Evolutionary conservation across 2,329 filamentous ascomycete genomes (phyloP), one percentile per base, ranked within the genome.

Genomic region (Verticillium longisporum): DNA sequence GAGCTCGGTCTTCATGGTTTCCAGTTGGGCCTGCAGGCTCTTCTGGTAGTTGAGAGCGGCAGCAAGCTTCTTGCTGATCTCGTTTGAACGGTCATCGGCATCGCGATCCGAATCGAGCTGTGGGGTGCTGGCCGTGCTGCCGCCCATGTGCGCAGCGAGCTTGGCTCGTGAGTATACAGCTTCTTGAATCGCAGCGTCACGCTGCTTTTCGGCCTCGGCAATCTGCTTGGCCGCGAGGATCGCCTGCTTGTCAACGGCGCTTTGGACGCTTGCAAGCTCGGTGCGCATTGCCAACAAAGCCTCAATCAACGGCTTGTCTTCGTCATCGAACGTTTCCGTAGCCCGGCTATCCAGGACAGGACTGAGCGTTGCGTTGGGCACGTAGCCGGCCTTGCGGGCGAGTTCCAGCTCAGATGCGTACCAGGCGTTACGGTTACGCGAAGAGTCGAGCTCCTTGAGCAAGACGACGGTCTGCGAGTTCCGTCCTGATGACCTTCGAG

Each of bases 121-220:
- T 61, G 88, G 77, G 50, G 85, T 83, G 69, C 81, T 82, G 53
- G 80, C 80, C 58, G 86, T 82, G 67, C 88, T 92, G 60, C 86
- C 83, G 41, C 84, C 87, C 3, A 74, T 68, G 65, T 92, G 89
- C 7, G 92, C 93, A 34, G 93, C 93, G 58, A 97, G 79, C 71
- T 92, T 97, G 2, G 96, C 92, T 72, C 96, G 97, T 37, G 93
- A 91, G 74, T 98, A 98, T 0, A 95, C 90, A 1, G 95, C 95
- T 76, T 99, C 96, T 68, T 89, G 90, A 60, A 99, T 88, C n/a
- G 95, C 95, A 50, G 89, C 88, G 74, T 99, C 95, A 58, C 96
- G 85, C 77, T 99, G 95, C 71, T 91, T 93, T 72, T 99, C 95
- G 1, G 96, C 89, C 72, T 97, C 93, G 1, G 94, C 93, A 64